Evolutionary conservation across 2,329 filamentous ascomycete genomes (phyloP), one percentile per base, ranked within the genome.

Genomic region (Trichophyton equinum): DNA sequence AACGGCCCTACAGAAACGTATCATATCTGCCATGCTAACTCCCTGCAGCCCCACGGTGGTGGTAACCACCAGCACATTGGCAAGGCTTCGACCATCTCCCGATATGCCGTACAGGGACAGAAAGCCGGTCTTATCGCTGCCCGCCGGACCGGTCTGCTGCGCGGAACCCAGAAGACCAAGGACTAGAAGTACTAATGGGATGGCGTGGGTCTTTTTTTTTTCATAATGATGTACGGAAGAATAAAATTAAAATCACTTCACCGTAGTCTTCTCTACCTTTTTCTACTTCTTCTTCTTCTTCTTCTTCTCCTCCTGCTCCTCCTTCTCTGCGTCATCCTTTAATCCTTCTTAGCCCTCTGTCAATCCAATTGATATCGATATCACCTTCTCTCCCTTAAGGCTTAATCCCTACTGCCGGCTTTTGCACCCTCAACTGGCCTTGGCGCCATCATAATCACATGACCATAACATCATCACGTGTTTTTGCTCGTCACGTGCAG

Each of bases 31-130:
- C 5, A 13, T 25, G 49, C 49, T 53, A 15, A 53, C 49, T 13
- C 66, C 59, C 68, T 59, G 69, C 64, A 77, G 75, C 89, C 89
- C 79, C 89, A 94, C 87, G 89, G 89, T 89, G 88, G 87, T 89
- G 92, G 94, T 96, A 97, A 99, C 87, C 94, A 99, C 81, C 94
- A 99, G 85, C 94, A 99, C 82, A 96, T 96, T 76, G 91, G 94
- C 88, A 97, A 99, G 84, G 94, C 94, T 74, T 99, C 94, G 70
- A 99, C 94, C 78, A 99, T 99, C 82, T 96, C 90, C 73, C 87
- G 94, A 79, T 96, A 95, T 83, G 94, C 94, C 74, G 88, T 87
- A 78, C 87, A 91, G 81, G 94, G 94, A 88, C 94, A 99, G 84
- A 99, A 99, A 86, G 94, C 94, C 75, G 94, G 94, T 96, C 92